Conservation (phyloP, 1,284 basidiomycete genomes). For the Papiliotrema fonsecae region DNA sequence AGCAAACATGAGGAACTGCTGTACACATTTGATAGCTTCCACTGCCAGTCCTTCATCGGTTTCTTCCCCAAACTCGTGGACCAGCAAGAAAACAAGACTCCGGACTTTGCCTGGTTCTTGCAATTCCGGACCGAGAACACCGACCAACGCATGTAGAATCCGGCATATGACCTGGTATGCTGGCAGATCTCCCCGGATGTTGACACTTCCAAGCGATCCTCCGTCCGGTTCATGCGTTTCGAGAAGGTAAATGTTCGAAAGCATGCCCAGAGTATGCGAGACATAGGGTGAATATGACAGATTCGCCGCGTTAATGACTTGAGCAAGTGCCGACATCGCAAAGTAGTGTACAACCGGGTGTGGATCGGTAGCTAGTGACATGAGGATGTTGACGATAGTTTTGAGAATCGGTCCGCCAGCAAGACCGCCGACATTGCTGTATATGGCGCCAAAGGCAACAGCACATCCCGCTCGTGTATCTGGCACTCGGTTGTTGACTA, state of each 20-base stretch:
- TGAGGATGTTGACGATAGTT: conserved; percentile 91
- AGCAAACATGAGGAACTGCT: conserved; percentile 95
- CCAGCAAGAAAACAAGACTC: conserved; percentile 74
- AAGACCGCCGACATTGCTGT: conserved; percentile 85
- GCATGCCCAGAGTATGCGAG: conserved; percentile 79
- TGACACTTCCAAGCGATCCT: conserved; percentile 75
- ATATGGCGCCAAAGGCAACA: conserved; percentile 88
- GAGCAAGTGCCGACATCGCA: conserved; percentile 77
- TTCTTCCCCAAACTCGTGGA: conserved; percentile 79
- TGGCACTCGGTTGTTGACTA: conserved; percentile 94
- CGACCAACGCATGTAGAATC: conserved; percentile 87
- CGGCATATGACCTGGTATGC: conserved; percentile 87
- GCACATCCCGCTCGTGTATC: conserved; percentile 91
- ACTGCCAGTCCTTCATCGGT: conserved; percentile 82
- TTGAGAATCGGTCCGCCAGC: conserved; percentile 91
- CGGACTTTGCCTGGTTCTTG: conserved; percentile 81
- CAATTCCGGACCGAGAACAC: conserved; percentile 91
- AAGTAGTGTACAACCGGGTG: conserved; percentile 96
- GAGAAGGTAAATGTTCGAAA: conserved; percentile 83
- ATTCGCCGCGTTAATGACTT: conserved; percentile 87
- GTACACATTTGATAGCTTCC: conserved; percentile 91
- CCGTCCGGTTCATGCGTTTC: conserved; percentile 94
- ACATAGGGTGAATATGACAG: conserved; percentile 88
- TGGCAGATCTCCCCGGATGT: conserved; percentile 83
- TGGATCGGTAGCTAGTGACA: conserved; percentile 92